phyloP scores from a whole-genome alignment of 2,329 filamentous ascomycete species.

The Clarireedia monteithiana region DNA sequence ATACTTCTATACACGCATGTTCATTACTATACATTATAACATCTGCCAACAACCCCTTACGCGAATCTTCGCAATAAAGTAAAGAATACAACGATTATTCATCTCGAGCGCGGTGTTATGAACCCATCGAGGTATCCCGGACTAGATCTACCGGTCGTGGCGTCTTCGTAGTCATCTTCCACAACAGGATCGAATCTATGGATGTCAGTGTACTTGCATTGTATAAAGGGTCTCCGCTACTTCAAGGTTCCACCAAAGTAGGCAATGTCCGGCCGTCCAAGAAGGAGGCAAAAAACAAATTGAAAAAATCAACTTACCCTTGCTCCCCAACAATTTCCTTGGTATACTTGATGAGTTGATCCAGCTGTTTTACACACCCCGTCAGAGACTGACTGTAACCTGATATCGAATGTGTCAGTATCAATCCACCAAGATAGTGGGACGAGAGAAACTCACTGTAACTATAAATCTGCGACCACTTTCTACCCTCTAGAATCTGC shows the following conservation, averaged over 20 bases:
- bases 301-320: slow-evolving; percentile 24
- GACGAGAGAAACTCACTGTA: slow-evolving; percentile 26
- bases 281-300: neutral
- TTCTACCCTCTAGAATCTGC: slow-evolving; percentile 28
- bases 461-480: slow-evolving; percentile 50
- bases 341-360: slow-evolving; percentile 46
- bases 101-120: slow-evolving; percentile 1
- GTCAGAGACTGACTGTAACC: slow-evolving; percentile 45
- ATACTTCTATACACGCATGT: too few relatives aligned
- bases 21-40: too few relatives aligned
- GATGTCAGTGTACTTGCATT: neutral
- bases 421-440: neutral
- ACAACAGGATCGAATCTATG: slow-evolving; percentile 16
- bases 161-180: slow-evolving; percentile 10
- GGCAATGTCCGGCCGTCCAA: too few relatives aligned
- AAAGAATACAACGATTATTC: neutral
- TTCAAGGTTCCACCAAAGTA: too few relatives aligned
- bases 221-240: neutral
- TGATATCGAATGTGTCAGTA: neutral
- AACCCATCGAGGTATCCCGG: neutral
- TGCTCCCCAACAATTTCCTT: slow-evolving; percentile 51
- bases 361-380: slow-evolving; percentile 44
- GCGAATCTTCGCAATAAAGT: too few relatives aligned
- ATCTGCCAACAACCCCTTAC: too few relatives aligned
- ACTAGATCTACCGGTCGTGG: neutral